phyloP scores from a whole-genome alignment of 106 monocot species.

The Agapanthus africanus region DNA sequence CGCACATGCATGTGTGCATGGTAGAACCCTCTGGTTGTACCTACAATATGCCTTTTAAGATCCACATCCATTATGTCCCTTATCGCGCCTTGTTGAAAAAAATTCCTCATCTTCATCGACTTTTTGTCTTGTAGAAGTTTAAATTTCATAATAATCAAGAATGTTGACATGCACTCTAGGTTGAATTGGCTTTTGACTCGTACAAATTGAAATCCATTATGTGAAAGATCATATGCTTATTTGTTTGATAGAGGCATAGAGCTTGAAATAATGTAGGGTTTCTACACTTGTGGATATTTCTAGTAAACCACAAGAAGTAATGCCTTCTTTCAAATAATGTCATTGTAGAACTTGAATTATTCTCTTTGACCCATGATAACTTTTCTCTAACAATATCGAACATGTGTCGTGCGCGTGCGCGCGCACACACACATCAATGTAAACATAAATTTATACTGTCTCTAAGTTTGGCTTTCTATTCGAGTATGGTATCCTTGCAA shows the following conservation, averaged over 20 bases:
- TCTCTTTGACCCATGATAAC: too few species aligned
- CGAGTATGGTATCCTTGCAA: background rate
- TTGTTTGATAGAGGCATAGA: background rate
- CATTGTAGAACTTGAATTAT: too few species aligned
- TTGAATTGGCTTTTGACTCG: background rate
- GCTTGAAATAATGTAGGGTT: background rate
- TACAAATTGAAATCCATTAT: background rate
- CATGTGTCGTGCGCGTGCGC: too few species aligned
- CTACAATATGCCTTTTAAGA: background rate
- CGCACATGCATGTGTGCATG: background rate
- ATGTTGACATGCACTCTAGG: too few species aligned
- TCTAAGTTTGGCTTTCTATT: background rate
- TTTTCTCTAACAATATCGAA: too few species aligned
- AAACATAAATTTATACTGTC: background rate
- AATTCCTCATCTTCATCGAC: background rate
- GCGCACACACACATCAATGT: too few species aligned
- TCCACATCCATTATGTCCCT: background rate
- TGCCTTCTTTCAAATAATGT: background rate
- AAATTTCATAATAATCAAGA: too few species aligned
- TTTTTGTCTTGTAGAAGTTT: background rate
- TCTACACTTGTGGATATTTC: background rate
- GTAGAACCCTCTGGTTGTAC: background rate
- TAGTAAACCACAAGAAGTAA: background rate
- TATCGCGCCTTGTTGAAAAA: background rate
- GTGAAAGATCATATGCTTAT: background rate